Percentiles rank a stretch among this genome's conserved stretches.
Evolutionary conservation across 352 stramenopile genomes (phyloP).

Genomic region (Globisporangium cystogenes): DNA sequence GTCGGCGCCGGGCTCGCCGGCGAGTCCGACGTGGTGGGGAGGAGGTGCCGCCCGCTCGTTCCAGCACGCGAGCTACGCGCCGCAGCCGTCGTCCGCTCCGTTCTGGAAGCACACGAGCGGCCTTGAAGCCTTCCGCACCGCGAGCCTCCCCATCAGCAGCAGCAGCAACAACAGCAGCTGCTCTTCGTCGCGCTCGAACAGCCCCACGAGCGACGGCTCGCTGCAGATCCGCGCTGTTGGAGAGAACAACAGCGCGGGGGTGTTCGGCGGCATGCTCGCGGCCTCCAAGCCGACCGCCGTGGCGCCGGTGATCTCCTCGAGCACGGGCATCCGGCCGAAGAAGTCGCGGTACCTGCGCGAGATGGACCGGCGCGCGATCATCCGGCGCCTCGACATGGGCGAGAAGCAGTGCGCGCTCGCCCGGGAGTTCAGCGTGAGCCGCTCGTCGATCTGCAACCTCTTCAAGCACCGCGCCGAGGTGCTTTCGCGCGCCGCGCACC

Average conservation of each 20-base stretch:
- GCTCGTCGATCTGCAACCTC: constrained; percentile 62
- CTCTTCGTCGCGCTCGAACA: too few relatives aligned
- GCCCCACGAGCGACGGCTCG: background rate
- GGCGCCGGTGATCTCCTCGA: background rate
- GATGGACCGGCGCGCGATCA: constrained; percentile 55
- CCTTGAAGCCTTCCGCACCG: background rate
- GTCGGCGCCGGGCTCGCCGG: constrained; percentile 1
- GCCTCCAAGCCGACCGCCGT: background rate
- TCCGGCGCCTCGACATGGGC: constrained; percentile 46
- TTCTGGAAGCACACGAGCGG: constrained; percentile 7
- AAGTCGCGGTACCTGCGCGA: constrained; percentile 60
- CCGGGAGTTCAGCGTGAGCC: constrained; percentile 66
- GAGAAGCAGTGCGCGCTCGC: constrained; percentile 60
- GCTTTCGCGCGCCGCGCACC: constrained; percentile 38
- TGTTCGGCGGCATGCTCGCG: background rate
- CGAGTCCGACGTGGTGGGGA: constrained; percentile 7
- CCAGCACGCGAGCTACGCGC: background rate
- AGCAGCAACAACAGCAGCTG: too few relatives aligned
- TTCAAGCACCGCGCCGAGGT: constrained; percentile 59
- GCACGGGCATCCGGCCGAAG: constrained; percentile 19
- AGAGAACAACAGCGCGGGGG: too few relatives aligned
- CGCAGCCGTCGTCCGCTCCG: background rate
- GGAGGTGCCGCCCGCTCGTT: background rate
- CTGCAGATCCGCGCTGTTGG: background rate
- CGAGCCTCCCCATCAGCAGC: background rate